Conservation (phyloP, 495 filamentous ascomycete genomes). For the Aspergillus biplanus region DNA sequence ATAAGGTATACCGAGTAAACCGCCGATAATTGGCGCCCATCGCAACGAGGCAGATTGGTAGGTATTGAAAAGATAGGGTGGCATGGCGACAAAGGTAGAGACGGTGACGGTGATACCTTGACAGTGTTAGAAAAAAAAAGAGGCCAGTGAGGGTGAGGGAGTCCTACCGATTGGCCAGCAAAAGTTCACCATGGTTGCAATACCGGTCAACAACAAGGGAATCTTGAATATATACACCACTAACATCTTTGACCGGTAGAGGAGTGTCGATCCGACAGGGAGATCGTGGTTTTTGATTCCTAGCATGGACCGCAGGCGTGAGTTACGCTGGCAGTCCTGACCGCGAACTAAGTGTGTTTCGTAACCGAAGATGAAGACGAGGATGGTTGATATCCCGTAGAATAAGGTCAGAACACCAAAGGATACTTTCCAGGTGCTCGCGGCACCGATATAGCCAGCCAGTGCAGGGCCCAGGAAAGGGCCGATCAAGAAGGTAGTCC, state of each 20-base stretch:
- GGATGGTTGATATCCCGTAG: conserved; percentile 45
- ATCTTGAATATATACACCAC: conserved; percentile 40
- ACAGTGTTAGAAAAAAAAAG: background rate
- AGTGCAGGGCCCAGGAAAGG: conserved; percentile 53
- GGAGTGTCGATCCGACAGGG: conserved; percentile 28
- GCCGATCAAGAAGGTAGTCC: conserved; percentile 48
- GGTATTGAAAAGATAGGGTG: conserved; percentile 42
- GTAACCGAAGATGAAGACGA: conserved; percentile 50
- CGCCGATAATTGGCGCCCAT: conserved; percentile 43
- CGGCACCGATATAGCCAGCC: conserved; percentile 43
- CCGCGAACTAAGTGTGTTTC: conserved; percentile 51
- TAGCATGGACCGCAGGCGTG: conserved; percentile 45
- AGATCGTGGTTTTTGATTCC: conserved; percentile 51
- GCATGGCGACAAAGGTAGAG: conserved; percentile 40
- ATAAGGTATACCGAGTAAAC: conserved; percentile 31
- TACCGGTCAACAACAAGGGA: conserved; percentile 37
- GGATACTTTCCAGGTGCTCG: conserved; percentile 44
- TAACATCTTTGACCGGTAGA: conserved; percentile 30
- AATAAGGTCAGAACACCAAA: conserved; percentile 51
- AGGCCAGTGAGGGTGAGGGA: background rate
- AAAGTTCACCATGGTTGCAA: conserved; percentile 40
- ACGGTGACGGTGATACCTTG: conserved; percentile 45
- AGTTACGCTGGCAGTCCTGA: conserved; percentile 13
- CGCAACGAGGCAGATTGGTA: conserved; percentile 43
- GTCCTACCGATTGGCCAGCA: conserved; percentile 45